A percentile compares a stretch with the other conserved stretches of the same genome.
These are phyloP conservation scores for Periglandula ipomoeae DNA, from an alignment of 2,329 filamentous ascomycete species.

Conservation along the genomic window DNA sequence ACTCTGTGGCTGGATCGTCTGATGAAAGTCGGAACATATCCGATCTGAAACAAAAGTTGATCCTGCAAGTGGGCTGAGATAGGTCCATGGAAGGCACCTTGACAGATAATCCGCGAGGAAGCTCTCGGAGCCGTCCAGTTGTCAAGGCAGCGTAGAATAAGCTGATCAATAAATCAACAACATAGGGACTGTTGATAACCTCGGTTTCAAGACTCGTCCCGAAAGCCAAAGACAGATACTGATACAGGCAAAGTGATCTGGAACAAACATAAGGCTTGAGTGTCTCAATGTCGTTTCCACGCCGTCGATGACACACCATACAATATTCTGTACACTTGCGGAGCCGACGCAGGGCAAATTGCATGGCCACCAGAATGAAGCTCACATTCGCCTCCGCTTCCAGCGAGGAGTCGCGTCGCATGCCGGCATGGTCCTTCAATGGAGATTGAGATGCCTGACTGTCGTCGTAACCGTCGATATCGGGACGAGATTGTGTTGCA, in stretches of 20 bases:
- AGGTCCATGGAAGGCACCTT: constrained; percentile 17
- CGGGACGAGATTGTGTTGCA: neutral
- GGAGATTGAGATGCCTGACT: constrained; percentile 2
- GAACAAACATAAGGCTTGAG: constrained; percentile 75
- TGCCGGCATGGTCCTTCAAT: constrained; percentile 8
- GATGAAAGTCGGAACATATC: neutral
- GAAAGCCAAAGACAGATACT: constrained; percentile 80
- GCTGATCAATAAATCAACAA: constrained; percentile 76
- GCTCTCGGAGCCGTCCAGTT: constrained; percentile 29
- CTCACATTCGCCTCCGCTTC: constrained; percentile 30
- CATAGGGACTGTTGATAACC: constrained; percentile 66
- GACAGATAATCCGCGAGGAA: constrained; percentile 33
- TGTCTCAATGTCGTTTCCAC: constrained; percentile 55
- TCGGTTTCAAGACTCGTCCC: constrained; percentile 81
- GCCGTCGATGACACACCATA: constrained; percentile 68
- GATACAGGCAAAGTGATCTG: constrained; percentile 67
- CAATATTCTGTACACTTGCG: constrained; percentile 80
- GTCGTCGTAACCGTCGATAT: neutral
- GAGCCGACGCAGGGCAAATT: constrained; percentile 70
- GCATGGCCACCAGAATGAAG: constrained; percentile 52
- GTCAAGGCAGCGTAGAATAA: constrained; percentile 62
- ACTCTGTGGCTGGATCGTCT: neutral
- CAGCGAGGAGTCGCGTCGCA: constrained; percentile 22
- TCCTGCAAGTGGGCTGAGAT: neutral
- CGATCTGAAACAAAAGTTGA: neutral